Conservation (phyloP, 148 eudicot species). For the Beta vulgaris region DNA sequence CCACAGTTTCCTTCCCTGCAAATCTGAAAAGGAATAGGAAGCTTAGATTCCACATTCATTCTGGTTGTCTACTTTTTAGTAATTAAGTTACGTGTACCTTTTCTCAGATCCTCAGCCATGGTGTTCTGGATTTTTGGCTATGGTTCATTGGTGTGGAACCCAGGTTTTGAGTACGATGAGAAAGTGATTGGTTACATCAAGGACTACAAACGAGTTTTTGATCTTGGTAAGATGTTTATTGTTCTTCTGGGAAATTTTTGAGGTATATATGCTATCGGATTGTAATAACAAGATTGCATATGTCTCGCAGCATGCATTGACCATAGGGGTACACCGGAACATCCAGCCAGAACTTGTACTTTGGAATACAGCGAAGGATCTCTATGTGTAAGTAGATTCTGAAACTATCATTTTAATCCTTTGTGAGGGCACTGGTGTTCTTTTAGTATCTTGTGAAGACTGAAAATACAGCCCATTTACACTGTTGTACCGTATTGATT, state of each 20-base stretch:
- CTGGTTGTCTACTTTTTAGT: not conserved
- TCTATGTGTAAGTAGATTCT: constrained; percentile 58
- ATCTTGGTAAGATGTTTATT: constrained; percentile 60
- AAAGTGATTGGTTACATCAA: constrained; percentile 83
- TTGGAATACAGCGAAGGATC: constrained; percentile 74
- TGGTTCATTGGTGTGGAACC: constrained; percentile 98
- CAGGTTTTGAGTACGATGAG: constrained; percentile 87
- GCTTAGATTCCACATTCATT: not conserved
- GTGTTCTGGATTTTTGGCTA: constrained; percentile 97
- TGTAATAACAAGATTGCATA: constrained; percentile 7
- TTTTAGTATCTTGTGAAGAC: no score
- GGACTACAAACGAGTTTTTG: constrained; percentile 80
- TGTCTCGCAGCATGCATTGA: constrained; percentile 81
- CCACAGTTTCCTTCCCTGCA: not conserved
- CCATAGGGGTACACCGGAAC: constrained; percentile 90
- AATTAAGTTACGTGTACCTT: not conserved
- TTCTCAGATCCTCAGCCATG: constrained; percentile 44
- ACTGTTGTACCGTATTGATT: no score
- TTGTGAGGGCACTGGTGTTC: no score
- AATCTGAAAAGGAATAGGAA: not conserved
- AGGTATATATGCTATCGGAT: constrained; percentile 1
- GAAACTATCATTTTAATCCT: not conserved
- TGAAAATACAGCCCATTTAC: no score
- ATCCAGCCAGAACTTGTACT: constrained; percentile 97
- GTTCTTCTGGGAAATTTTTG: not conserved